Evolutionary conservation across 2,329 filamentous ascomycete species (phyloP).

Genomic region (Coleophoma cylindrospora): DNA sequence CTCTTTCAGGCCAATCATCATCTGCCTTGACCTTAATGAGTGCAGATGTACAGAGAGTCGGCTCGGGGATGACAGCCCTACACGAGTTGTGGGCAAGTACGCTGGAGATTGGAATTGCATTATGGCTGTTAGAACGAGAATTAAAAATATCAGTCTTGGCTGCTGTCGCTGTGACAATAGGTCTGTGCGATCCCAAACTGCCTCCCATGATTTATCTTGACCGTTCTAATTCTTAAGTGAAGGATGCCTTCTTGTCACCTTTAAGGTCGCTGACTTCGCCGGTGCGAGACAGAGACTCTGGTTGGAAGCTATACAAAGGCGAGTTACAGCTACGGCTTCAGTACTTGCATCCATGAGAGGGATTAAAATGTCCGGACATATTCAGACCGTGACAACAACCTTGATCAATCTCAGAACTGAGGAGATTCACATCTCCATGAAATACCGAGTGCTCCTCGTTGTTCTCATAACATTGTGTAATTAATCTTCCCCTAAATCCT

Average conservation of each 20-base stretch:
- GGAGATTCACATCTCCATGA: slow-evolving; percentile 9
- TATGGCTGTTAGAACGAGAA: slow-evolving; percentile 20
- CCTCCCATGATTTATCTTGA: background rate
- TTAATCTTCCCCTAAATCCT: no score
- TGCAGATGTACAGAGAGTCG: slow-evolving; percentile 15
- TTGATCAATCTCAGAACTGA: slow-evolving; percentile 28
- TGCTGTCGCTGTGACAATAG: slow-evolving; percentile 7
- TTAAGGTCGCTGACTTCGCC: background rate
- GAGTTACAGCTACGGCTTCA: slow-evolving; percentile 13
- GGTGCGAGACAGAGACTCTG: background rate
- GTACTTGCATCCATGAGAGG: slow-evolving; percentile 22
- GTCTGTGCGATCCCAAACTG: slow-evolving; percentile 1
- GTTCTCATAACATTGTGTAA: background rate
- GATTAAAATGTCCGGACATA: slow-evolving; percentile 27
- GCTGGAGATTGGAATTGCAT: slow-evolving; percentile 20
- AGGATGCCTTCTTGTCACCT: background rate
- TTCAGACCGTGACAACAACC: slow-evolving; percentile 23
- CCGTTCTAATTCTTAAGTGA: background rate
- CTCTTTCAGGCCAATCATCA: slow-evolving; percentile 14
- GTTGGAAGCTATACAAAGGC: slow-evolving; percentile 10
- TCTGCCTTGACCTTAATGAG: slow-evolving; percentile 23
- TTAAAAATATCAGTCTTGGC: slow-evolving; percentile 10
- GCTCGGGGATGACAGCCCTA: slow-evolving; percentile 20
- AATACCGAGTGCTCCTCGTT: slow-evolving; percentile 5
- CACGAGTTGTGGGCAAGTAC: slow-evolving; percentile 22